Percentiles rank a stretch among this genome's conserved stretches.
phyloP scores from a whole-genome alignment of 2,329 filamentous ascomycete species.

The Purpureocillium takamizusanense region DNA sequence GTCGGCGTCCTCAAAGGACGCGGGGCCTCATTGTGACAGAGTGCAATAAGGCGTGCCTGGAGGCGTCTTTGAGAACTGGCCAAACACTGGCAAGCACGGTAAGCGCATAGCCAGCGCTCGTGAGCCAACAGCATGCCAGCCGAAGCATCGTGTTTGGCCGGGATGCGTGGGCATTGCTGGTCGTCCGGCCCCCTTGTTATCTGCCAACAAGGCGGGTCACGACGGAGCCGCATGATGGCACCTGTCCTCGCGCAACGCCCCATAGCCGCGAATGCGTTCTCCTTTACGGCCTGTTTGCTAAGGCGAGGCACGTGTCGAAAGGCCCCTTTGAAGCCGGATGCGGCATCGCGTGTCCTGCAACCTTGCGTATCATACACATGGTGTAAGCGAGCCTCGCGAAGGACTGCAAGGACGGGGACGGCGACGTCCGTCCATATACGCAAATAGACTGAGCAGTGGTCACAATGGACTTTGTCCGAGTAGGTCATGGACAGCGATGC shows the following conservation, averaged over 20 bases:
- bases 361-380: conserved; percentile 15
- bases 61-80: background rate
- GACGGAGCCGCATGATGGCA: conserved; percentile 8
- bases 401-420: conserved; percentile 1
- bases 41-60: background rate
- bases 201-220: conserved; percentile 7
- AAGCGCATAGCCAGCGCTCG: conserved; percentile 1
- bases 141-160: conserved; percentile 1
- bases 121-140: conserved; percentile 2
- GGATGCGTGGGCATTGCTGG: conserved; percentile 1
- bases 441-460: conserved; percentile 6
- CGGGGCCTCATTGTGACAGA: too few relatives aligned
- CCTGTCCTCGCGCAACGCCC: conserved; percentile 3
- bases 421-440: conserved; percentile 2
- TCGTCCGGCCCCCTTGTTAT: conserved; percentile 4
- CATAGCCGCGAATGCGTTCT: conserved; percentile 3
- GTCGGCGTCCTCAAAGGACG: too few relatives aligned
- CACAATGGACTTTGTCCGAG: conserved; percentile 2
- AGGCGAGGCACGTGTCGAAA: conserved; percentile 5
- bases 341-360: conserved; percentile 9
- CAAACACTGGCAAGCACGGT: conserved; percentile 3
- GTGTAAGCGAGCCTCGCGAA: conserved; percentile 7
- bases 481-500: background rate
- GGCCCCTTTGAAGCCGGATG: conserved; percentile 11
- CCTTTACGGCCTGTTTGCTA: conserved; percentile 6